Percentiles rank a stretch among this genome's conserved stretches.
Conservation (phyloP, 148 eudicot species). For the Simmondsia chinensis region DNA sequence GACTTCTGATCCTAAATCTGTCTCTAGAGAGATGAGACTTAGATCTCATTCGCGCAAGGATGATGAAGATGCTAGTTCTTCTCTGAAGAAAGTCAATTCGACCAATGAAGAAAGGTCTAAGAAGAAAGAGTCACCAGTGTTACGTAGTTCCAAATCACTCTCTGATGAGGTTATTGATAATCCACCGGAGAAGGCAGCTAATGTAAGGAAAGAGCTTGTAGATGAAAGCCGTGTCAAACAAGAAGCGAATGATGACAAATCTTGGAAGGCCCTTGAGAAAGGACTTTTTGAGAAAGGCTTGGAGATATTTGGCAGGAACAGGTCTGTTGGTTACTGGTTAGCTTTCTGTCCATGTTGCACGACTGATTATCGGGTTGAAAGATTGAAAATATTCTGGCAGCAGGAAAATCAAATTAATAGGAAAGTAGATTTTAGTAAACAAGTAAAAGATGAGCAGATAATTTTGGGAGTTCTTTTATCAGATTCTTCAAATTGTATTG, state of each 20-base stretch:
- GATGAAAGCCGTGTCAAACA: constrained; percentile 60
- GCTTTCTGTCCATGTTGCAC: background rate
- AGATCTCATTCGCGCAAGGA: constrained; percentile 38
- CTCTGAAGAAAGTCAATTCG: constrained; percentile 38
- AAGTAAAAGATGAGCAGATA: too few species aligned
- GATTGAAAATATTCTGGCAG: background rate
- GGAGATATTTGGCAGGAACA: constrained; percentile 90
- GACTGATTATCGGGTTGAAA: background rate
- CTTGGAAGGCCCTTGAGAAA: constrained; percentile 84
- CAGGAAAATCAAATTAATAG: too few species aligned
- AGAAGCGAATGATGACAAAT: constrained; percentile 32
- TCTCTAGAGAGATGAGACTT: constrained; percentile 40
- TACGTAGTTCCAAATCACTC: constrained; percentile 22
- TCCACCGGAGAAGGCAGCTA: constrained; percentile 19
- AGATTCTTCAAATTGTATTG: too few species aligned
- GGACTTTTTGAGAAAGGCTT: constrained; percentile 83
- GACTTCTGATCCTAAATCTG: constrained; percentile 61
- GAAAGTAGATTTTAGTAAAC: too few species aligned
- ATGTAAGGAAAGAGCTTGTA: constrained; percentile 49
- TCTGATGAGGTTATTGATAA: constrained; percentile 32
- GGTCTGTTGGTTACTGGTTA: constrained; percentile 29
- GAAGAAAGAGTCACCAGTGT: constrained; percentile 25
- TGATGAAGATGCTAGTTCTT: constrained; percentile 40
- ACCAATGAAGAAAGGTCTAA: constrained; percentile 35
- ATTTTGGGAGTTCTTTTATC: too few species aligned